Conservation (phyloP, 495 filamentous ascomycete species). For the Elasticomyces elasticus region DNA sequence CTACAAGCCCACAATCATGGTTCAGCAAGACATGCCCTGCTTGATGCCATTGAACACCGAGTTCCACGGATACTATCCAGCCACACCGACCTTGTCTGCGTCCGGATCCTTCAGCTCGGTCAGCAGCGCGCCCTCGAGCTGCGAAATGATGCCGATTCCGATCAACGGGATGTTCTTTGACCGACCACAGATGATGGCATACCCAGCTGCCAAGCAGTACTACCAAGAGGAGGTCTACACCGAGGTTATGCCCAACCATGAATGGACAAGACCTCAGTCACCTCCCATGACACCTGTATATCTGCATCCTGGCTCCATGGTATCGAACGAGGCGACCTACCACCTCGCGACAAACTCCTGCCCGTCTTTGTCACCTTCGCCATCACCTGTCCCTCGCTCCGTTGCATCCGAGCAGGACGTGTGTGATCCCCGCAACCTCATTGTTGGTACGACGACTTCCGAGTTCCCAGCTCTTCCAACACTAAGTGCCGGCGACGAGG, state of each 20-base stretch:
- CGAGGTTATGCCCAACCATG: conserved; percentile 64
- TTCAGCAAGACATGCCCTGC: conserved; percentile 45
- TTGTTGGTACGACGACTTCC: conserved; percentile 52
- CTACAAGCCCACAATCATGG: conserved; percentile 64
- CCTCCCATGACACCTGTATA: conserved; percentile 77
- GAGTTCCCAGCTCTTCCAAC: conserved; percentile 63
- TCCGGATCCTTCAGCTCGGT: conserved; percentile 59
- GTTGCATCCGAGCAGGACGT: conserved; percentile 64
- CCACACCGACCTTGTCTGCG: conserved; percentile 80
- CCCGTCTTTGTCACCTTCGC: conserved; percentile 74
- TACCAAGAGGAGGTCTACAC: conserved; percentile 66
- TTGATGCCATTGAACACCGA: conserved; percentile 75
- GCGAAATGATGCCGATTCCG: conserved; percentile 69
- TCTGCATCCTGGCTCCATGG: conserved; percentile 21
- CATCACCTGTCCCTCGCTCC: conserved; percentile 69
- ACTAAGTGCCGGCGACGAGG: conserved; percentile 62
- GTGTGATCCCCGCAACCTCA: conserved; percentile 88
- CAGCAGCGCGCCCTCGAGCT: conserved; percentile 75
- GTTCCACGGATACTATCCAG: conserved; percentile 64
- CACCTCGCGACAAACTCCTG: conserved; percentile 66
- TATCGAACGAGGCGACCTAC: conserved; percentile 53
- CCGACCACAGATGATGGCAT: conserved; percentile 47
- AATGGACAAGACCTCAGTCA: conserved; percentile 66
- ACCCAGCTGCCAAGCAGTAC: conserved; percentile 68
- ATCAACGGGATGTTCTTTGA: conserved; percentile 68